Evolutionary conservation across 1,284 basidiomycete genomes (phyloP).

Genomic region (Malassezia furfur): DNA sequence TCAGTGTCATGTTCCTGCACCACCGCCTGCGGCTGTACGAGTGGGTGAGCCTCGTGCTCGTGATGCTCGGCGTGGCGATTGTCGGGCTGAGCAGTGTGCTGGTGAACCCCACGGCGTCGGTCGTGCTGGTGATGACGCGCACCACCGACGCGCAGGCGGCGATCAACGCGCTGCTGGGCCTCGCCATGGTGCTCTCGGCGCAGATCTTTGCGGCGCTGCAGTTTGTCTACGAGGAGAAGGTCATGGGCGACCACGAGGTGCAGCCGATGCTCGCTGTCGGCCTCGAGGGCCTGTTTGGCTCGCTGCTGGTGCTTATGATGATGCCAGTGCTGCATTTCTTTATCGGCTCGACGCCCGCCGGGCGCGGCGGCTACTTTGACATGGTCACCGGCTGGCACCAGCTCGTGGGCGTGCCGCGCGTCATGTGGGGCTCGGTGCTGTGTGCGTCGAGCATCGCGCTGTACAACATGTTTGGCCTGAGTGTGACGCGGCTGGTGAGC

Average conservation of each 20-base stretch:
- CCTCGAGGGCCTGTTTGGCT: slow-evolving; percentile 85
- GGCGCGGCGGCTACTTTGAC: slow-evolving; percentile 76
- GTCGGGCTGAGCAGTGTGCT: slow-evolving; percentile 72
- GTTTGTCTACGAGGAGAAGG: slow-evolving; percentile 75
- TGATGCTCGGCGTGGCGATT: slow-evolving; percentile 78
- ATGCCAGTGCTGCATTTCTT: slow-evolving; percentile 62
- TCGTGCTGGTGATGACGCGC: neutral
- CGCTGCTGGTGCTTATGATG: slow-evolving; percentile 63
- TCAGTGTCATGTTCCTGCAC: slow-evolving; percentile 83
- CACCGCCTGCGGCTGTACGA: slow-evolving; percentile 48
- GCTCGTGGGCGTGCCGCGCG: slow-evolving; percentile 67
- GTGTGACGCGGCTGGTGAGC: slow-evolving; percentile 61
- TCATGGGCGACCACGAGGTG: slow-evolving; percentile 76
- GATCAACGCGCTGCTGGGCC: slow-evolving; percentile 53
- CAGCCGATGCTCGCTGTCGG: slow-evolving; percentile 87
- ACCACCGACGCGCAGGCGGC: neutral
- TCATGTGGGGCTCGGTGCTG: slow-evolving; percentile 66
- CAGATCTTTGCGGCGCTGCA: slow-evolving; percentile 87
- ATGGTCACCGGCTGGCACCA: slow-evolving; percentile 79
- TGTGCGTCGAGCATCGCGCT: slow-evolving; percentile 60
- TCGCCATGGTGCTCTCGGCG: slow-evolving; percentile 87
- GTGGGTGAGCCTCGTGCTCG: slow-evolving; percentile 80
- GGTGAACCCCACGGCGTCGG: slow-evolving; percentile 13
- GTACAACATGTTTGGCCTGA: slow-evolving; percentile 92
- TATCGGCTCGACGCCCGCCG: slow-evolving; percentile 52